Conservation (phyloP, 2,329 filamentous ascomycete genomes). For the Aspergillus texensis region DNA sequence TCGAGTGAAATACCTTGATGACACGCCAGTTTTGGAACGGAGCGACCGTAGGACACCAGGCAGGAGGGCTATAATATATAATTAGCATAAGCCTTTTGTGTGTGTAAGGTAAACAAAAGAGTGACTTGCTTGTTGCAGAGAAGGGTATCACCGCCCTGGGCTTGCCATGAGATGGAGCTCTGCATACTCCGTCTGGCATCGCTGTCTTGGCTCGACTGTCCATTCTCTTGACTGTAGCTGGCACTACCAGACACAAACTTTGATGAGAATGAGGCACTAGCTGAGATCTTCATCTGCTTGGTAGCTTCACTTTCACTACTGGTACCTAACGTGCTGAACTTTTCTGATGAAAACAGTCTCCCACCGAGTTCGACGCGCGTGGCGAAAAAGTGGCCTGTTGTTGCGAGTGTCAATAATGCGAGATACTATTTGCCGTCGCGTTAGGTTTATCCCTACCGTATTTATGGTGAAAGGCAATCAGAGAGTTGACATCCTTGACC, state of each 20-base stretch:
- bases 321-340: background rate
- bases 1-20: slow-evolving; percentile 11
- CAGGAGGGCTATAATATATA: slow-evolving; percentile 6
- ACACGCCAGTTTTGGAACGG: slow-evolving; percentile 22
- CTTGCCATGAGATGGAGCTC: slow-evolving; percentile 17
- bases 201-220: background rate
- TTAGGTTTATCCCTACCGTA: background rate
- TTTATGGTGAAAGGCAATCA: background rate
- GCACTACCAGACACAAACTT: background rate
- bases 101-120: background rate
- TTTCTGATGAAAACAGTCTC: background rate
- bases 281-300: background rate
- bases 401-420: background rate
- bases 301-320: background rate
- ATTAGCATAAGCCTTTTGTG: background rate
- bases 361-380: background rate
- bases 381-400: background rate
- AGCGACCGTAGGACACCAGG: slow-evolving; percentile 17
- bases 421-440: fast-evolving
- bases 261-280: background rate
- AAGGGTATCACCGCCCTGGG: slow-evolving; percentile 19
- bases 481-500: background rate
- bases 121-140: slow-evolving; percentile 20
- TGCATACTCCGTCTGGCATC: background rate
- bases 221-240: background rate